Evolutionary conservation across 768 basidiomycete species (phyloP).

Genomic region (Pleurotus giganteus): DNA sequence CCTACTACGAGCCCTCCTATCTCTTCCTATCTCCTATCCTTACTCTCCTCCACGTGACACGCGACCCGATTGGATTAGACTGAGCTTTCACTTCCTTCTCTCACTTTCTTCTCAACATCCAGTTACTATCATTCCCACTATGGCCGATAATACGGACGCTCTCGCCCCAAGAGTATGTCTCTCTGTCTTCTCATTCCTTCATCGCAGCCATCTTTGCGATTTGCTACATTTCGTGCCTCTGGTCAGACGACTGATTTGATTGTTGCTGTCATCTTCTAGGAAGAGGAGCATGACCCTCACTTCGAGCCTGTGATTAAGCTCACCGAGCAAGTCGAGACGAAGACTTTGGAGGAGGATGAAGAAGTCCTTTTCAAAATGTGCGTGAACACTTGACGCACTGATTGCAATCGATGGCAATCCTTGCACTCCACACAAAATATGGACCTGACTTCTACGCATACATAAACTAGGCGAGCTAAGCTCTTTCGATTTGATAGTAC

Average conservation of each 20-base stretch:
- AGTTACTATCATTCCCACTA: constrained; percentile 27
- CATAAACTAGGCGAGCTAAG: constrained; percentile 81
- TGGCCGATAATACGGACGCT: constrained; percentile 61
- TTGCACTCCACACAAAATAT: constrained; percentile 17
- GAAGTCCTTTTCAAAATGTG: constrained; percentile 94
- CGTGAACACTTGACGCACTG: constrained; percentile 37
- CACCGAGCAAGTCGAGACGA: constrained; percentile 92
- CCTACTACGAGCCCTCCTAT: background rate
- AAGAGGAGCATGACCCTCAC: constrained; percentile 84
- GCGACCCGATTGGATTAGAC: constrained; percentile 9
- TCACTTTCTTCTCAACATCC: constrained; percentile 12
- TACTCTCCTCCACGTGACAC: constrained; percentile 9
- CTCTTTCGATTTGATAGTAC: constrained; percentile 88
- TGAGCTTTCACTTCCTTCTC: constrained; percentile 4
- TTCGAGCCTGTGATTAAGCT: constrained; percentile 97
- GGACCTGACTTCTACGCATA: background rate
- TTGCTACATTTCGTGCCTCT: constrained; percentile 13
- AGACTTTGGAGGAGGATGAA: constrained; percentile 96
- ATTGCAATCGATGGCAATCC: constrained; percentile 31
- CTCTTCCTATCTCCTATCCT: background rate
- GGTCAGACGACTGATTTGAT: constrained; percentile 13
- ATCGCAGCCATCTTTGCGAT: constrained; percentile 6
- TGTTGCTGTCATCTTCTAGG: constrained; percentile 32
- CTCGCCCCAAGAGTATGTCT: constrained; percentile 69
- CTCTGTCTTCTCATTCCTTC: constrained; percentile 4